phyloP scores from a whole-genome alignment of 371 early-diverging fungal genomes.

The Actinomortierella ambigua region DNA sequence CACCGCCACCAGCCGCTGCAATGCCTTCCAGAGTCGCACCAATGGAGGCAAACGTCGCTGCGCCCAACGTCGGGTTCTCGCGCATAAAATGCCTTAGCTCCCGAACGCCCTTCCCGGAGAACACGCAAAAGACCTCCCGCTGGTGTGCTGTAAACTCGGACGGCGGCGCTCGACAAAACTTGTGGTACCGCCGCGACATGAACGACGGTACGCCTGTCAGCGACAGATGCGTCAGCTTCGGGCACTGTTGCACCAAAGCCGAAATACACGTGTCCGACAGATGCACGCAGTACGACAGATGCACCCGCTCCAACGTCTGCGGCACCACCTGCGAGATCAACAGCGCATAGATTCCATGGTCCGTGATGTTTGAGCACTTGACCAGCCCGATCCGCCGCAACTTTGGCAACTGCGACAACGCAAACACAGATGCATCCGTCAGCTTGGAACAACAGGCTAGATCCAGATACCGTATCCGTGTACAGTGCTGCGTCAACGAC shows the following conservation, averaged over 20 bases:
- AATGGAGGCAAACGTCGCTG: slow-evolving; percentile 5
- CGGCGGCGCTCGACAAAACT: slow-evolving; percentile 64
- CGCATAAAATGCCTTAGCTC: slow-evolving; percentile 52
- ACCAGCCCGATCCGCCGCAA: slow-evolving; percentile 68
- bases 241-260: slow-evolving; percentile 58
- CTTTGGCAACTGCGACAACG: slow-evolving; percentile 60
- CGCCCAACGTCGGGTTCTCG: slow-evolving; percentile 2
- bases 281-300: slow-evolving; percentile 62
- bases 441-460: slow-evolving; percentile 62
- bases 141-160: slow-evolving; percentile 59
- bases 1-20: too few relatives aligned
- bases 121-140: slow-evolving; percentile 66
- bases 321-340: slow-evolving; percentile 54
- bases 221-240: slow-evolving; percentile 62
- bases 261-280: slow-evolving; percentile 57
- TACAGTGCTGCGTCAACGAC: slow-evolving; percentile 58
- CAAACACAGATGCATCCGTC: slow-evolving; percentile 59
- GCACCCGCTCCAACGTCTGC: slow-evolving; percentile 64
- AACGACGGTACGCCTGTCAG: slow-evolving; percentile 67
- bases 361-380: slow-evolving; percentile 65
- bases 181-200: slow-evolving; percentile 57
- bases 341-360: slow-evolving; percentile 59
- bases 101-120: slow-evolving; percentile 63
- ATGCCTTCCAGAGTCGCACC: too few relatives aligned
- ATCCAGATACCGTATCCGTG: slow-evolving; percentile 68